These are phyloP conservation scores for Botrytis elliptica DNA, from an alignment of 2,329 filamentous ascomycete genomes.

Conservation along the genomic window DNA sequence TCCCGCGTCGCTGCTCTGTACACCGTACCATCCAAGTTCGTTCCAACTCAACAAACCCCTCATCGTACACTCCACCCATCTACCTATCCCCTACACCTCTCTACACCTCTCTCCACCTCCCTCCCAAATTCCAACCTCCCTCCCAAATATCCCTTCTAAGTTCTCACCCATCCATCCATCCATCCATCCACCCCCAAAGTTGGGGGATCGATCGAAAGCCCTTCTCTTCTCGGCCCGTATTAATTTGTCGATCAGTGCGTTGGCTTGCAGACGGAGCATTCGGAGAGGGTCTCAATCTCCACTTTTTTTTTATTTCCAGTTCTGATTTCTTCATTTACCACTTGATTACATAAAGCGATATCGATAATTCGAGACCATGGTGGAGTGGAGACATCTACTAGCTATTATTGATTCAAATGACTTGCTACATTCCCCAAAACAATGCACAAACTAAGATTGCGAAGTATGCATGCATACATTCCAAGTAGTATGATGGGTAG, in stretches of 20 bases:
- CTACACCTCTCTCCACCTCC: neutral
- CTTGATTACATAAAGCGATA: neutral
- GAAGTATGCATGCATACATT: neutral
- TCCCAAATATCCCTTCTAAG: neutral
- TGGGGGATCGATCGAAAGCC: conserved; percentile 5
- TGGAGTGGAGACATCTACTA: neutral
- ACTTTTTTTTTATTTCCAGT: neutral
- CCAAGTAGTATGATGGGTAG: no score
- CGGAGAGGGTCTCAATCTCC: neutral
- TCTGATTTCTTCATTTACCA: neutral
- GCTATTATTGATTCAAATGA: neutral
- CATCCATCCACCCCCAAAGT: neutral
- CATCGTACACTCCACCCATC: no score
- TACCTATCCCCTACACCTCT: neutral
- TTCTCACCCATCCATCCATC: neutral
- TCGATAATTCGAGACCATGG: conserved; percentile 5
- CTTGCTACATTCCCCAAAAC: neutral
- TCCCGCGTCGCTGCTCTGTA: neutral
- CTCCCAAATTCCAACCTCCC: neutral
- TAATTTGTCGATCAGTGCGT: conserved; percentile 11
- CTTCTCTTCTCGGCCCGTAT: conserved; percentile 6
- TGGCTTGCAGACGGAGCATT: neutral
- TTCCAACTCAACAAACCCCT: neutral
- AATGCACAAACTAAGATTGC: neutral
- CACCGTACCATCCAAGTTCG: neutral